These are phyloP conservation scores for Sphaerulina populicola DNA, from an alignment of 2,329 filamentous ascomycete species.

Conservation along the genomic window DNA sequence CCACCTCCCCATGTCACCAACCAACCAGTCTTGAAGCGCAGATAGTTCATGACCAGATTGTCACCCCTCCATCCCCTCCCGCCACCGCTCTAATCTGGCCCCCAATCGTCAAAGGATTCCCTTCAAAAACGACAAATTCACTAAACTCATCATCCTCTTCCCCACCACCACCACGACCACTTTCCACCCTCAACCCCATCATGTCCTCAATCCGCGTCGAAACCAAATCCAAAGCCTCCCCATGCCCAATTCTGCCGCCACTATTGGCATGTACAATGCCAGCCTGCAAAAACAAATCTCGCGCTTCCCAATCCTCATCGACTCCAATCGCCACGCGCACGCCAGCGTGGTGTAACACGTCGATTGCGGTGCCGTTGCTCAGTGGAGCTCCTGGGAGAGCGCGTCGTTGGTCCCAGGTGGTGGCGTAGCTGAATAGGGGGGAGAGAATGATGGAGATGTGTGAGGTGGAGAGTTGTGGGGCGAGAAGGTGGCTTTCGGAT, in stretches of 20 bases:
- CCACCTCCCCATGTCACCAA: too few species aligned
- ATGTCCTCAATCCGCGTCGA: conserved; percentile 52
- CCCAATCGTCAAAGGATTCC: conserved; percentile 54
- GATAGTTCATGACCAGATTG: conserved; percentile 19
- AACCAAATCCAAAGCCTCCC: conserved; percentile 50
- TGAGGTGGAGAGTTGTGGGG: conserved; percentile 49
- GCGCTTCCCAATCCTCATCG: conserved; percentile 54
- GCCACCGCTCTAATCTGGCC: conserved; percentile 49
- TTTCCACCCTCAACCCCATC: conserved; percentile 39
- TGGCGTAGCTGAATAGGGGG: conserved; percentile 50
- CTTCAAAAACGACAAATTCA: conserved; percentile 57
- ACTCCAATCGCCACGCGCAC: conserved; percentile 52
- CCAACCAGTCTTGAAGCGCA: neutral
- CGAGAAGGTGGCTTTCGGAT: conserved; percentile 55
- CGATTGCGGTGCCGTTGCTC: conserved; percentile 56
- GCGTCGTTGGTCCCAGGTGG: conserved; percentile 54
- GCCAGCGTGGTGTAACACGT: conserved; percentile 51
- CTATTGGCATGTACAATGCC: conserved; percentile 53
- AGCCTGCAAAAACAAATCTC: conserved; percentile 53
- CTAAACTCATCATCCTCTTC: conserved; percentile 17
- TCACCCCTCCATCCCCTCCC: conserved; percentile 33
- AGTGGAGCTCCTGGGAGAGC: conserved; percentile 57
- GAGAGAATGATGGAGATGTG: conserved; percentile 53
- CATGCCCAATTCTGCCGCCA: conserved; percentile 47
- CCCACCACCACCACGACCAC: too few species aligned